Evolutionary conservation across 208 protist genomes (phyloP).

Genomic region (Leishmania amazonensis): DNA sequence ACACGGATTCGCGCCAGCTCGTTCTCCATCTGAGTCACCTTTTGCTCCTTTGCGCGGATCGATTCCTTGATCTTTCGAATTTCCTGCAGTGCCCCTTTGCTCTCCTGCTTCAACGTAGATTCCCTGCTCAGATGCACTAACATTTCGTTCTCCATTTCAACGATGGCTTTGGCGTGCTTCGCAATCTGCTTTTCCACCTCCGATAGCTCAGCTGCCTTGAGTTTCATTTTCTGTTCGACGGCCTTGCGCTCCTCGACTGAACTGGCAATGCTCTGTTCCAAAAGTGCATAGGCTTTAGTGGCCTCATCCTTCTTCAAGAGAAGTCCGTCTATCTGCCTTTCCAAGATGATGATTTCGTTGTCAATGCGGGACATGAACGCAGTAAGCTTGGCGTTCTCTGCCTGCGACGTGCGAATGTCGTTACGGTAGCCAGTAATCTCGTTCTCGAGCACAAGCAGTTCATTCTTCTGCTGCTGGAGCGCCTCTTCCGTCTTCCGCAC

Average conservation of each 20-base stretch:
- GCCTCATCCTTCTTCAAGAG: conserved; percentile 75
- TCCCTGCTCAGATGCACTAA: conserved; percentile 89
- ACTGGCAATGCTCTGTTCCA: conserved; percentile 85
- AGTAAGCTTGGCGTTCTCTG: conserved; percentile 91
- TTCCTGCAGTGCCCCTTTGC: conserved; percentile 83
- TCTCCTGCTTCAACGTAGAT: conserved; percentile 94
- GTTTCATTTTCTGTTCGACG: conserved; percentile 82
- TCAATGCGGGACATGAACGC: conserved; percentile 92
- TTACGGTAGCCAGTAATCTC: conserved; percentile 92
- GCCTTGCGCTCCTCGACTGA: conserved; percentile 80
- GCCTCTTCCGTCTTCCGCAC: conserved; percentile 93
- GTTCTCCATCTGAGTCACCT: conserved; percentile 95
- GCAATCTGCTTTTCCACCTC: conserved; percentile 85
- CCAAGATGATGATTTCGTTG: conserved; percentile 89
- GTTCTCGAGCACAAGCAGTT: conserved; percentile 89
- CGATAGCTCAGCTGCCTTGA: conserved; percentile 60
- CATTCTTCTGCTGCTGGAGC: conserved; percentile 90
- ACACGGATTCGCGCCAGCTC: conserved; percentile 95
- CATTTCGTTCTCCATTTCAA: conserved; percentile 90
- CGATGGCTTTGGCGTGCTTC: conserved; percentile 82
- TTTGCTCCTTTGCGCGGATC: conserved; percentile 94
- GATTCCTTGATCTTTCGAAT: conserved; percentile 91
- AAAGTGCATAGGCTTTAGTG: conserved; percentile 69
- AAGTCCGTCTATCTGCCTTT: conserved; percentile 89
- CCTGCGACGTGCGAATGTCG: conserved; percentile 82